Conservation (phyloP, 2,329 filamentous ascomycete species). For the Conoideocrella luteorostrata region DNA sequence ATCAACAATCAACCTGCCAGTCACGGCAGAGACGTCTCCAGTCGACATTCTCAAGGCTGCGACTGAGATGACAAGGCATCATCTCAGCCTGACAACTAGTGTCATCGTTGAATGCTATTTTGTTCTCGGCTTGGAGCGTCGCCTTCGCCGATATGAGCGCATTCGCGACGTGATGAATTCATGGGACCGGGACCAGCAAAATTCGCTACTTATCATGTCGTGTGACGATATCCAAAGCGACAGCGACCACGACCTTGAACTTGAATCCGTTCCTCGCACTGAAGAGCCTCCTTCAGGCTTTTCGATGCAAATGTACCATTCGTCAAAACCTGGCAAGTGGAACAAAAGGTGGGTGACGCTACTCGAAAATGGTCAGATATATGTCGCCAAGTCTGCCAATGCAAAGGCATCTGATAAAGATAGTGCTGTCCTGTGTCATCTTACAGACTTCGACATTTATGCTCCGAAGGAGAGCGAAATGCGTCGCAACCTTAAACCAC, state of each 20-base stretch:
- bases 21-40: conserved; percentile 68
- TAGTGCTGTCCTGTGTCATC: conserved; percentile 64
- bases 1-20: conserved; percentile 61
- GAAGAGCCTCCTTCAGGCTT: conserved; percentile 58
- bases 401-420: conserved; percentile 59
- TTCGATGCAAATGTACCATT: conserved; percentile 70
- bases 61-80: conserved; percentile 54
- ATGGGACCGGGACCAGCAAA: conserved; percentile 78
- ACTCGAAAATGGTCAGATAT: conserved; percentile 64
- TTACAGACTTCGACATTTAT: conserved; percentile 93
- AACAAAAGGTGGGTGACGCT: conserved; percentile 76
- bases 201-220: conserved; percentile 62
- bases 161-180: conserved; percentile 86
- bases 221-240: conserved; percentile 48
- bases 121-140: conserved; percentile 71
- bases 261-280: conserved; percentile 53
- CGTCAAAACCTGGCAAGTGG: conserved; percentile 79
- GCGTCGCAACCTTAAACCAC: conserved; percentile 68
- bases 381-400: conserved; percentile 63
- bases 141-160: conserved; percentile 77
- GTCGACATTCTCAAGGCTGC: conserved; percentile 66
- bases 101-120: conserved; percentile 74
- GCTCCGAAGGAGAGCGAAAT: conserved; percentile 62
- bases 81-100: conserved; percentile 57
- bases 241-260: conserved; percentile 55